These are phyloP conservation scores for Zasmidium angulare DNA, from an alignment of 2,329 filamentous ascomycete species.

Conservation along the genomic window DNA sequence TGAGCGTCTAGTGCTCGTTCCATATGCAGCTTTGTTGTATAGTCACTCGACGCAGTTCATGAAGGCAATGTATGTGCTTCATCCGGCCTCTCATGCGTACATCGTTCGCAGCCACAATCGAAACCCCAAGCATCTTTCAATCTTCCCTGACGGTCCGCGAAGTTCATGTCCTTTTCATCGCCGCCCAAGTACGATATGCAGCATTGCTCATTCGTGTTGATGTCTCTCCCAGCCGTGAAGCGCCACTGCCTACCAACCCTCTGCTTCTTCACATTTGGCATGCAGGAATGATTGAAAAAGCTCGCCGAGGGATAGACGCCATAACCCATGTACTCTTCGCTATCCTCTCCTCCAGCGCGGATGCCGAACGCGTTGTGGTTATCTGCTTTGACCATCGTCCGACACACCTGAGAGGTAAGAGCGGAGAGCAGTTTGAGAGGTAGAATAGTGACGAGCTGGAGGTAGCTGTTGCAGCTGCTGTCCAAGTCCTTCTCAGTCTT, in stretches of 20 bases:
- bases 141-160: slow-evolving; percentile 38
- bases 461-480: slow-evolving; percentile 41
- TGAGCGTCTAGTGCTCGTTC: no score
- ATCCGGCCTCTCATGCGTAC: slow-evolving; percentile 22
- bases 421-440: slow-evolving; percentile 37
- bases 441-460: slow-evolving; percentile 44
- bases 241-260: slow-evolving; percentile 43
- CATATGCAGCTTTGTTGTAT: no score
- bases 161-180: slow-evolving; percentile 43
- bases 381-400: slow-evolving; percentile 40
- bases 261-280: slow-evolving; percentile 45
- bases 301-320: slow-evolving; percentile 48
- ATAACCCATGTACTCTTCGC: slow-evolving; percentile 50
- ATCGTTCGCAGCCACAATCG: slow-evolving; percentile 44
- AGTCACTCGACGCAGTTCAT: no score
- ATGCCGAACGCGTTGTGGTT: slow-evolving; percentile 52
- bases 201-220: slow-evolving; percentile 43
- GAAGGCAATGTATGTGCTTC: no score
- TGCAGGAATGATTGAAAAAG: slow-evolving; percentile 52
- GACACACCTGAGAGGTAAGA: slow-evolving; percentile 37
- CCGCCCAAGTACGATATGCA: slow-evolving; percentile 52
- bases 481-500: slow-evolving; percentile 40
- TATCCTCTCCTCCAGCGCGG: slow-evolving; percentile 39
- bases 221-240: slow-evolving; percentile 39
- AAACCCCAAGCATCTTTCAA: slow-evolving; percentile 48